phyloP scores from a whole-genome alignment of 306 rosid species.

The Nissolia schottii region DNA sequence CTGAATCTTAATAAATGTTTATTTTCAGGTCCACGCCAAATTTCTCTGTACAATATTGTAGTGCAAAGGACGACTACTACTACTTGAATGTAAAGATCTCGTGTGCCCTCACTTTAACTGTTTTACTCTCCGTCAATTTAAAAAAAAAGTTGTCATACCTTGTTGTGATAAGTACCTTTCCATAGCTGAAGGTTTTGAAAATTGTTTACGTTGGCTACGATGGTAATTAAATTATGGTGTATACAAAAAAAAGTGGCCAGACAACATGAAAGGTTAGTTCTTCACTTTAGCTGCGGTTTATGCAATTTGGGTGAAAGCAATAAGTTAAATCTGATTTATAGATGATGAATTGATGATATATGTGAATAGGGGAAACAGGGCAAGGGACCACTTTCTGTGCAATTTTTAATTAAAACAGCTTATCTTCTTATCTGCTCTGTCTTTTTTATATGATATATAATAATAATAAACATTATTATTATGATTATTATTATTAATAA shows the following conservation, averaged over 20 bases:
- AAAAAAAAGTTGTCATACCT: not conserved
- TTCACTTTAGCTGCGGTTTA: conserved; percentile 9
- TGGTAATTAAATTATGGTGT: not conserved
- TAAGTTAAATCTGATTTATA: not conserved
- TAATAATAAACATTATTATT: no score
- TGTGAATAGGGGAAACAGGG: not conserved
- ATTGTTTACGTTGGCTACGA: not conserved
- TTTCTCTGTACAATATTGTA: not conserved
- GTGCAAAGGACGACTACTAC: no score
- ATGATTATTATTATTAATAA: no score
- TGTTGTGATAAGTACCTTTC: not conserved
- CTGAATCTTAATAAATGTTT: conserved; percentile 8
- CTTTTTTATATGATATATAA: conserved; percentile 13
- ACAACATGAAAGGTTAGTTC: conserved; percentile 28
- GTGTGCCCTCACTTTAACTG: not conserved
- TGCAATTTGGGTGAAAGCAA: conserved; percentile 23
- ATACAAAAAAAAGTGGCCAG: not conserved
- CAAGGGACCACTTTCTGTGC: conserved; percentile 38
- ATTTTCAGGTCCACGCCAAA: conserved; percentile 6
- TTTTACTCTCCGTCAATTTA: not conserved
- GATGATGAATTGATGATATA: not conserved
- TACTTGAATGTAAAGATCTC: not conserved
- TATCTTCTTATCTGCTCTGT: conserved; percentile 30
- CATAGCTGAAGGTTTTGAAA: not conserved
- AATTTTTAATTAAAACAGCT: not conserved